Conservation (phyloP, 345 rosid species). For the Dimocarpus longan region DNA sequence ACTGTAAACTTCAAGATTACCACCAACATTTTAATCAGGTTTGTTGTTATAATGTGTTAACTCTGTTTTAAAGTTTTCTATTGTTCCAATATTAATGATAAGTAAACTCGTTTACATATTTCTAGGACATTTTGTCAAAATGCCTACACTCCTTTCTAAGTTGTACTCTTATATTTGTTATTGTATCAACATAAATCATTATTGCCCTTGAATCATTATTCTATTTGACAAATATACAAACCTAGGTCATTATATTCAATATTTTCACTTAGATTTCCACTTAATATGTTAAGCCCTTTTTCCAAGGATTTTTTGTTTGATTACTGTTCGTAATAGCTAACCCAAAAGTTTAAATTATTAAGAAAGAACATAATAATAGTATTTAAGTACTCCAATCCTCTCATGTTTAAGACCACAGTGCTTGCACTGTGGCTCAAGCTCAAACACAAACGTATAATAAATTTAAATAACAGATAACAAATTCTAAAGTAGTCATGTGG, state of each 20-base stretch:
- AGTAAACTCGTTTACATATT: constrained; percentile 10
- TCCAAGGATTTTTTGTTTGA: constrained; percentile 11
- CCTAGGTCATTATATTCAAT: not conserved
- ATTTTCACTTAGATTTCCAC: not conserved
- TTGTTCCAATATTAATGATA: constrained; percentile 6
- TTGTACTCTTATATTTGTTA: constrained; percentile 7
- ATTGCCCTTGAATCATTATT: not conserved
- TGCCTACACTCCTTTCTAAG: not conserved
- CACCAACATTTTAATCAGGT: constrained; percentile 87
- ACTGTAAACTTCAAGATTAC: constrained; percentile 74
- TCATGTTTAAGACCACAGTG: not conserved
- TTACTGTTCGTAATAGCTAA: not conserved
- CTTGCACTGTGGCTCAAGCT: not conserved
- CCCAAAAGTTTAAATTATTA: not conserved
- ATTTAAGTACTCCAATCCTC: not conserved
- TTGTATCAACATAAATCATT: not conserved
- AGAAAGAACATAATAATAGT: not conserved
- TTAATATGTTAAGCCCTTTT: not conserved
- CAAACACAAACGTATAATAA: not conserved
- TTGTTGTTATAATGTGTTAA: constrained; percentile 29
- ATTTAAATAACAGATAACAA: not conserved
- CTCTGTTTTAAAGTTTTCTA: not conserved
- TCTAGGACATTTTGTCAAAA: constrained; percentile 8
- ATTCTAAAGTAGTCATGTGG: not conserved
- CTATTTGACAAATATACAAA: constrained; percentile 4